Evolutionary conservation across 345 rosid species (phyloP).

Genomic region (Dovyalis caffra): DNA sequence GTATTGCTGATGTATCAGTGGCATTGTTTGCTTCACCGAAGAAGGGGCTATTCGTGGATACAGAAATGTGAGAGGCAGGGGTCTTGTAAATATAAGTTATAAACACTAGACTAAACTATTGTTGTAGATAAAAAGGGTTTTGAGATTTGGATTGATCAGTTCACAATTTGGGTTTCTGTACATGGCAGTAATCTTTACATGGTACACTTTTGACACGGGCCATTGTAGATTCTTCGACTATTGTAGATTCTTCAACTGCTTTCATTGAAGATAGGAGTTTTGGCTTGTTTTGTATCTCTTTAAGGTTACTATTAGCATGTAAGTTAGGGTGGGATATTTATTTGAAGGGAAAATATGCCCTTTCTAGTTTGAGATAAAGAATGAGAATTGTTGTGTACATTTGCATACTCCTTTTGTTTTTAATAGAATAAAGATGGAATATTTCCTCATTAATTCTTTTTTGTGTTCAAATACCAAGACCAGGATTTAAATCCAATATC

Average conservation of each 20-base stretch:
- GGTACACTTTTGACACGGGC: background rate
- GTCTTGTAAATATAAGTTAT: constrained; percentile 8
- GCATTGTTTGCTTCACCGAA: constrained; percentile 47
- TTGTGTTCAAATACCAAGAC: too few species aligned
- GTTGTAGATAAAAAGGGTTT: constrained; percentile 12
- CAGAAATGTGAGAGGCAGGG: constrained; percentile 2
- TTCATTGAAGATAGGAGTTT: constrained; percentile 18
- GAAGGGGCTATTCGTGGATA: constrained; percentile 22
- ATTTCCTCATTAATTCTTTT: background rate
- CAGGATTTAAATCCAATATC: too few species aligned
- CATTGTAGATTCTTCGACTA: constrained; percentile 16
- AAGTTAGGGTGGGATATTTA: constrained; percentile 5
- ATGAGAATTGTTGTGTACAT: constrained; percentile 4
- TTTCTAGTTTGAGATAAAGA: constrained; percentile 16
- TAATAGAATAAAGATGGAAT: constrained; percentile 4
- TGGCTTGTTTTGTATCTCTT: constrained; percentile 34
- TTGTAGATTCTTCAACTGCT: constrained; percentile 17
- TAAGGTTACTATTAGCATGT: constrained; percentile 10
- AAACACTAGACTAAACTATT: background rate
- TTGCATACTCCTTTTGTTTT: background rate
- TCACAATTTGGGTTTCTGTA: constrained; percentile 14
- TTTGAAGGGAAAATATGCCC: constrained; percentile 21
- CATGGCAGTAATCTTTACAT: constrained; percentile 19
- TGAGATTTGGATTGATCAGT: constrained; percentile 1
- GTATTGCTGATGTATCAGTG: constrained; percentile 47